These are phyloP conservation scores for Epichloe typhina DNA, from an alignment of 2,329 filamentous ascomycete genomes.

Conservation along the genomic window DNA sequence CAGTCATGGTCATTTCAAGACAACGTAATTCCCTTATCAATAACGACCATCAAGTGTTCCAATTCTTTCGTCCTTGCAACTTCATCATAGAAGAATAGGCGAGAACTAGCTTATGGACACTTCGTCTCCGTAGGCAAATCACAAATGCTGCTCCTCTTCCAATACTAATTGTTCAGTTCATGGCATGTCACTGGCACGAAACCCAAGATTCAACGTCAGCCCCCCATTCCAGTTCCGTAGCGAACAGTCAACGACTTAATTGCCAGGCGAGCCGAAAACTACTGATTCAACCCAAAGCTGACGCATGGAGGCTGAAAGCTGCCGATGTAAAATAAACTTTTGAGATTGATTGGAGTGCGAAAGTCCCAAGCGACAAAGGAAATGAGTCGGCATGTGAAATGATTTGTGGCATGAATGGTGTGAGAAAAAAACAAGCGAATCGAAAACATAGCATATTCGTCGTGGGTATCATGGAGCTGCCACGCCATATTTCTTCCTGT, in stretches of 20 bases:
- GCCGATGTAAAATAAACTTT: background rate
- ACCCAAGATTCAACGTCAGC: background rate
- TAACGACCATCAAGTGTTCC: background rate
- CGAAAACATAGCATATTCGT: constrained; percentile 15
- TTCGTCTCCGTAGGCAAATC: background rate
- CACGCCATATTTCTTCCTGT: constrained; percentile 24
- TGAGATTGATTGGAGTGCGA: background rate
- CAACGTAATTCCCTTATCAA: background rate
- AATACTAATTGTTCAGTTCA: background rate
- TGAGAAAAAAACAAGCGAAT: constrained; percentile 17
- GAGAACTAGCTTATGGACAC: background rate
- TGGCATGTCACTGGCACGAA: background rate
- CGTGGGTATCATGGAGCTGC: constrained; percentile 31
- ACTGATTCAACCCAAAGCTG: background rate
- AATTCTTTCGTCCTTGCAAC: background rate
- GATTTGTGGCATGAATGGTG: constrained; percentile 5
- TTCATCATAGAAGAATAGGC: background rate
- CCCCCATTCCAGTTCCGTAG: background rate
- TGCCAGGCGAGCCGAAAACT: background rate
- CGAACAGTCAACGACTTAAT: background rate
- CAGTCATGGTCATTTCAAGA: no score
- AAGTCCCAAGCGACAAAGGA: constrained; percentile 1
- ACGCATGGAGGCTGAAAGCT: background rate
- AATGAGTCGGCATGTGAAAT: constrained; percentile 9
- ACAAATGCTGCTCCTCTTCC: background rate